Conservation (phyloP, 2,329 filamentous ascomycete genomes). For the Penicillium sp. region DNA sequence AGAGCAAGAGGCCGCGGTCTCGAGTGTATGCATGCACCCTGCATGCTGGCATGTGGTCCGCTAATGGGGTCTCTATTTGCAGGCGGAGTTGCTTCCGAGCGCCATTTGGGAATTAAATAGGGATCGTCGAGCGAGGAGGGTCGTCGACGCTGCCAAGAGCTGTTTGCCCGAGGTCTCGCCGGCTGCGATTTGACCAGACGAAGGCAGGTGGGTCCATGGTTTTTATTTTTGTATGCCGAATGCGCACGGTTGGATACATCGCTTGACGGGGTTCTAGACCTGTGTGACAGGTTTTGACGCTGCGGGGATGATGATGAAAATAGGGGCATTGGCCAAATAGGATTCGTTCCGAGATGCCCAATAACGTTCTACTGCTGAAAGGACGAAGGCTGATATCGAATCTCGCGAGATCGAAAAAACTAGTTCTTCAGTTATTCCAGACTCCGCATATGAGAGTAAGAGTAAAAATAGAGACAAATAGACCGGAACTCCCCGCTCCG, state of each 20-base stretch:
- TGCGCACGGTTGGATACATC: no score
- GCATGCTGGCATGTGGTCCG: neutral
- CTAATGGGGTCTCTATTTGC: neutral
- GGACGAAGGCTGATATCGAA: neutral
- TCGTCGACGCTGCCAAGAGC: conserved; percentile 2
- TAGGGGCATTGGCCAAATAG: no score
- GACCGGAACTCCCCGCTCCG: conserved; percentile 21
- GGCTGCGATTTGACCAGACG: neutral
- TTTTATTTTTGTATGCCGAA: neutral
- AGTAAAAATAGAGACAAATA: conserved; percentile 4
- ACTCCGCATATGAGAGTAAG: neutral
- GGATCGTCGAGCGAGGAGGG: neutral
- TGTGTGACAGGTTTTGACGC: no score
- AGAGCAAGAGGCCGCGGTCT: neutral
- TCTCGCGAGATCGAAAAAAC: neutral
- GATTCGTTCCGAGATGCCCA: no score
- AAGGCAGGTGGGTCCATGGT: neutral
- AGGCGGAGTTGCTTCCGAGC: neutral
- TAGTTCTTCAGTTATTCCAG: neutral
- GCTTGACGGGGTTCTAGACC: no score
- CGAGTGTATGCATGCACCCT: neutral
- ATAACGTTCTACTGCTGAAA: neutral
- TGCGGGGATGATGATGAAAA: neutral
- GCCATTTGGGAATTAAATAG: neutral
- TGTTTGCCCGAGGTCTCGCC: neutral